These are phyloP conservation scores for Hypoxylon sp. DNA, from an alignment of 2,329 filamentous ascomycete genomes.

Conservation along the genomic window DNA sequence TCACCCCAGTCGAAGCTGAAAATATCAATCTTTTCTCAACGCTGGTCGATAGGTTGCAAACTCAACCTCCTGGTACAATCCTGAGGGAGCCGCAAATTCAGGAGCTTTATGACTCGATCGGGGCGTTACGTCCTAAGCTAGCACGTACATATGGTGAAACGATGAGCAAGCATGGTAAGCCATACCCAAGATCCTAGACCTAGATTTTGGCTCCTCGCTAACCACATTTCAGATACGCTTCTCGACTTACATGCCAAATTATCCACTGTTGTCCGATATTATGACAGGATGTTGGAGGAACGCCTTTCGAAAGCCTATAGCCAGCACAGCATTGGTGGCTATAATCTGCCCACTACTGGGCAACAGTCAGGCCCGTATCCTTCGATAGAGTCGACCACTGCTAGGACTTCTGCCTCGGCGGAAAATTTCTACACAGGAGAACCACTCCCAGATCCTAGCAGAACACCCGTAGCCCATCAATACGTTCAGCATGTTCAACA, in stretches of 20 bases:
- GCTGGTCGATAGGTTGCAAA: slow-evolving; percentile 92
- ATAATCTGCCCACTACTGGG: slow-evolving; percentile 68
- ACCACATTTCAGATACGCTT: slow-evolving; percentile 78
- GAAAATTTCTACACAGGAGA: slow-evolving; percentile 89
- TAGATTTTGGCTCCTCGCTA: slow-evolving; percentile 48
- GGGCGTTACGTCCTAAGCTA: slow-evolving; percentile 91
- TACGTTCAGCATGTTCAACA: slow-evolving; percentile 66
- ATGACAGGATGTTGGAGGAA: slow-evolving; percentile 98
- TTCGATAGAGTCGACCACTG: slow-evolving; percentile 70
- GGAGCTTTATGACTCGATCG: slow-evolving; percentile 97
- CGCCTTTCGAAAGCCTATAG: slow-evolving; percentile 92
- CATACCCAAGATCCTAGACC: not conserved
- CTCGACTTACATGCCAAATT: slow-evolving; percentile 95
- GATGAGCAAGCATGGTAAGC: slow-evolving; percentile 97
- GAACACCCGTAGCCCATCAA: slow-evolving; percentile 66
- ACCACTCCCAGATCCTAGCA: slow-evolving; percentile 62
- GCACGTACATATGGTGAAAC: slow-evolving; percentile 97
- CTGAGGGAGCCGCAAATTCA: slow-evolving; percentile 98
- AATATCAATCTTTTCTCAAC: slow-evolving; percentile 98
- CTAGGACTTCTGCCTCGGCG: slow-evolving; percentile 66
- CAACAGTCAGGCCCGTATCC: slow-evolving; percentile 78
- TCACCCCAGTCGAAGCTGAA: slow-evolving; percentile 93
- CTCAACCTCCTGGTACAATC: slow-evolving; percentile 95
- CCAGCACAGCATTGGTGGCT: slow-evolving; percentile 79
- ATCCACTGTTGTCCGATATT: slow-evolving; percentile 95